These are phyloP conservation scores for Petrea volubilis DNA, from an alignment of 257 asterid species.

Conservation along the genomic window DNA sequence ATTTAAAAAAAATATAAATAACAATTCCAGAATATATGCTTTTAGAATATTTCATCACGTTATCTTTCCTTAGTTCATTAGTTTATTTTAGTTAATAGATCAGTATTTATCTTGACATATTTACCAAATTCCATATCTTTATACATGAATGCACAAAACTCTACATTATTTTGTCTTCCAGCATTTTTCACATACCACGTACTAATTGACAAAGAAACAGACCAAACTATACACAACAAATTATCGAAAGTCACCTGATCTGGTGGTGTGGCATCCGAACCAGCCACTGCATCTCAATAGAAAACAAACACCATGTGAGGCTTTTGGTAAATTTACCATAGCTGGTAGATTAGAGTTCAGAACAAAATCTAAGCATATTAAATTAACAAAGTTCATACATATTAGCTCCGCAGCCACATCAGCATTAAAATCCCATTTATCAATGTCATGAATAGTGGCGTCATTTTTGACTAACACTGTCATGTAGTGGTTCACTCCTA, in stretches of 20 bases:
- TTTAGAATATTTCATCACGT: too few species aligned
- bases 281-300: neutral
- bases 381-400: too few species aligned
- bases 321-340: neutral
- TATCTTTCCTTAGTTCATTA: too few species aligned
- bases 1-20: too few species aligned
- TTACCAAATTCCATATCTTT: too few species aligned
- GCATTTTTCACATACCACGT: too few species aligned
- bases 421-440: constrained; percentile 15
- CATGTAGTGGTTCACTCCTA: constrained; percentile 50
- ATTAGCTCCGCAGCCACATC: constrained; percentile 29
- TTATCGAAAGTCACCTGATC: constrained; percentile 14
- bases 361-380: too few species aligned
- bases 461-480: constrained; percentile 23
- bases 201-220: neutral
- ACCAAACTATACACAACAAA: neutral
- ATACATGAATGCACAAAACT: too few species aligned
- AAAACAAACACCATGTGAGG: neutral
- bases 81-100: too few species aligned
- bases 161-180: too few species aligned
- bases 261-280: neutral
- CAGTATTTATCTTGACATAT: too few species aligned
- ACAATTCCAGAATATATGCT: neutral
- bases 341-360: too few species aligned
- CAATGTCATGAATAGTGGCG: constrained; percentile 18